phyloP scores from a whole-genome alignment of 2,329 filamentous ascomycete species.

The Phyllachora maydis region DNA sequence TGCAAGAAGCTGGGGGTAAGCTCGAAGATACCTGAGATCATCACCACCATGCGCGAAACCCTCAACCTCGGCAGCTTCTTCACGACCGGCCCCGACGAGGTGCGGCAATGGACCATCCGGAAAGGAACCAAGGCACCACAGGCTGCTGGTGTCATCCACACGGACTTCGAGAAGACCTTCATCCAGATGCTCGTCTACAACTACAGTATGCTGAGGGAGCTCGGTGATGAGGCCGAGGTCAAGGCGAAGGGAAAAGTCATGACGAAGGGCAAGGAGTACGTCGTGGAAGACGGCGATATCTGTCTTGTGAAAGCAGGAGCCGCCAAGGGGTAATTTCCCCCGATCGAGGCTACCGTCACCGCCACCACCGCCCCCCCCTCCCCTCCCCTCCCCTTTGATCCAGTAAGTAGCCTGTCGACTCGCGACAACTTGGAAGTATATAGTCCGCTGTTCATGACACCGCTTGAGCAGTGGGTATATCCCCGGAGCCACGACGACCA shows the following conservation, averaged over 20 bases:
- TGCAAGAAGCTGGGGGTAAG: constrained; percentile 75
- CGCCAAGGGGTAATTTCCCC: constrained; percentile 41
- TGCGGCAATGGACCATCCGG: constrained; percentile 94
- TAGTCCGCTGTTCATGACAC: too few relatives aligned
- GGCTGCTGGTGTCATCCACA: constrained; percentile 93
- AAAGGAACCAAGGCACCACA: constrained; percentile 94
- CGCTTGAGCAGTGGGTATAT: too few relatives aligned
- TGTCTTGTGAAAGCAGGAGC: constrained; percentile 81
- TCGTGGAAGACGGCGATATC: constrained; percentile 65
- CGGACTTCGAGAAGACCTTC: constrained; percentile 98
- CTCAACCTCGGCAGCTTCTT: constrained; percentile 91
- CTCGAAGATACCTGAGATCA: constrained; percentile 78
- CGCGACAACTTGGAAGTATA: too few relatives aligned
- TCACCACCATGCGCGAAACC: constrained; percentile 80
- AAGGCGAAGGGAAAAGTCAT: constrained; percentile 86
- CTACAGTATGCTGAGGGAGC: constrained; percentile 59
- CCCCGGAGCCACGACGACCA: too few relatives aligned
- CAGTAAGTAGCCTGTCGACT: too few relatives aligned
- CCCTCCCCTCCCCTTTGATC: too few relatives aligned
- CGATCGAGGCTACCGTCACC: too few relatives aligned
- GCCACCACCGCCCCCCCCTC: too few relatives aligned
- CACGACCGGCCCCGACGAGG: constrained; percentile 88
- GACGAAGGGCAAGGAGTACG: constrained; percentile 97
- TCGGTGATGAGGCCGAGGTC: constrained; percentile 71
- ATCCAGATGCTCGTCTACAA: constrained; percentile 95